Percentiles rank a stretch among this genome's conserved stretches.
phyloP scores from a whole-genome alignment of 306 rosid genomes.

The Heteromeles arbutifolia region DNA sequence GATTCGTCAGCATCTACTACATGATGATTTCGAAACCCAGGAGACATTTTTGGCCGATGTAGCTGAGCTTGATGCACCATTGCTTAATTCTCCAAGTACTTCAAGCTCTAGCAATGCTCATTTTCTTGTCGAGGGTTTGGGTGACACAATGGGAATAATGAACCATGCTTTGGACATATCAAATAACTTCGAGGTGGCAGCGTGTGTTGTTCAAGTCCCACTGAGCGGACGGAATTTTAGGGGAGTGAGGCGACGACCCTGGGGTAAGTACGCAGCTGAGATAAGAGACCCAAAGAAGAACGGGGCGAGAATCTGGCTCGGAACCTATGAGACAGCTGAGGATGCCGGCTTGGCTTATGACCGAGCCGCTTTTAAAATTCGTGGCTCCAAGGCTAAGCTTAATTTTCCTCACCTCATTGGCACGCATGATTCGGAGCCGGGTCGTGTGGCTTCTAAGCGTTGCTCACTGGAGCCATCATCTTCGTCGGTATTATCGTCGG shows the following conservation, averaged over 20 bases:
- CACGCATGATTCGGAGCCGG: constrained; percentile 6
- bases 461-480: not conserved
- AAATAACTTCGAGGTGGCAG: not conserved
- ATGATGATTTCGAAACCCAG: constrained; percentile 12
- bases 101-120: not conserved
- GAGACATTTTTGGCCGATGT: not conserved
- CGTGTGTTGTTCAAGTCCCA: not conserved
- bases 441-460: constrained; percentile 9
- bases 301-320: constrained; percentile 57
- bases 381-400: constrained; percentile 46
- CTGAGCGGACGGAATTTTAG: not conserved
- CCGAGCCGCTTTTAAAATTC: constrained; percentile 49
- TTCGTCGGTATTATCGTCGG: not conserved
- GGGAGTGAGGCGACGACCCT: constrained; percentile 64
- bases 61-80: not conserved
- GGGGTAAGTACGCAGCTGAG: constrained; percentile 71
- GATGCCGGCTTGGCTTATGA: constrained; percentile 64
- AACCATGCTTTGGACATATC: not conserved
- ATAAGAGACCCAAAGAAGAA: constrained; percentile 39
- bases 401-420: constrained; percentile 12
- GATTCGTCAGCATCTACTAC: constrained; percentile 18
- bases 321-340: constrained; percentile 41
- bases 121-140: not conserved
- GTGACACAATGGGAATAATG: not conserved
- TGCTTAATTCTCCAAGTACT: not conserved